Evolutionary conservation across 345 rosid species (phyloP).

Genomic region (Clausena lansium): DNA sequence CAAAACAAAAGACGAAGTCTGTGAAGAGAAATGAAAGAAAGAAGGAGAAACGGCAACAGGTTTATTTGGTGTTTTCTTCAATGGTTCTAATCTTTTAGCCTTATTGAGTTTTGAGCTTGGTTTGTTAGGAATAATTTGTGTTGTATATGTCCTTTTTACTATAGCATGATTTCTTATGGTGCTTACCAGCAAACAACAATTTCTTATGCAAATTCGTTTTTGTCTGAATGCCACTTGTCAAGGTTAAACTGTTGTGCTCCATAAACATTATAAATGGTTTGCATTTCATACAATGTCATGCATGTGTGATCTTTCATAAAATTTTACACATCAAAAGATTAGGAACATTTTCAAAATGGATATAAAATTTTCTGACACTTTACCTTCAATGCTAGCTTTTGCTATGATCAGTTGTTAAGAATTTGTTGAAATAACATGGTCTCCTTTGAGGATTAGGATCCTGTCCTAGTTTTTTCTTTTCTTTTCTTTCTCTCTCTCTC

Average conservation of each 20-base stretch:
- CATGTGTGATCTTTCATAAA: neutral
- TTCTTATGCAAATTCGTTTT: neutral
- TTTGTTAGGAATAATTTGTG: neutral
- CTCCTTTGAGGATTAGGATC: neutral
- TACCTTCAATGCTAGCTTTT: neutral
- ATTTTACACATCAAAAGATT: neutral
- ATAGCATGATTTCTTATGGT: neutral
- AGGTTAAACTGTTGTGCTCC: neutral
- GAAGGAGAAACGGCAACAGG: constrained; percentile 91
- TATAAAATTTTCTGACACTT: neutral
- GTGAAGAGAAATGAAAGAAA: constrained; percentile 82
- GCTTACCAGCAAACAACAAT: neutral
- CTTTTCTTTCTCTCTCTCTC: no score
- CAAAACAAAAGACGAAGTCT: constrained; percentile 79
- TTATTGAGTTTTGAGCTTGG: neutral
- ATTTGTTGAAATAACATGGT: neutral
- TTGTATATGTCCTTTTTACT: neutral
- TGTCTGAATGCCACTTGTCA: no score
- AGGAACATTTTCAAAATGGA: neutral
- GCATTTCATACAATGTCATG: neutral
- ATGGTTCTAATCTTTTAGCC: neutral
- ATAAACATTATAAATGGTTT: neutral
- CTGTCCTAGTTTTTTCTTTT: no score
- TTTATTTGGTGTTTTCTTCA: constrained; percentile 18
- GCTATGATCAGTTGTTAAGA: neutral